These are phyloP conservation scores for Zizania latifolia DNA, from an alignment of 176 grass and related monocot genomes.

Conservation along the genomic window DNA sequence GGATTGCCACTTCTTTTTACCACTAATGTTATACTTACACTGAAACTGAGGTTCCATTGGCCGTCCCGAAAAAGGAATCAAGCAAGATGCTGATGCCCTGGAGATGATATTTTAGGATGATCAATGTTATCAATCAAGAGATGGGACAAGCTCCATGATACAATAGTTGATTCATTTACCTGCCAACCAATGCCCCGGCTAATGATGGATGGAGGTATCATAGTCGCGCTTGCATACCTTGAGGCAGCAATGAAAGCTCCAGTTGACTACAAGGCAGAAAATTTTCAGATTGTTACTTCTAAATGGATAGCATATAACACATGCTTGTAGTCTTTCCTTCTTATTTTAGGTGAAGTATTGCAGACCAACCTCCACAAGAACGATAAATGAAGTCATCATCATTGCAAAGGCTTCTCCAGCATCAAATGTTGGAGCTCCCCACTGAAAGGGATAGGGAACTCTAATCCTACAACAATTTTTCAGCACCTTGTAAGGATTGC, in stretches of 20 bases:
- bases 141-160: not conserved
- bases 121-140: conserved; percentile 2
- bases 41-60: conserved; percentile 59
- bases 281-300: not conserved
- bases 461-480: conserved; percentile 55
- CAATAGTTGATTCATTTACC: conserved; percentile 33
- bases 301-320: not conserved
- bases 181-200: conserved; percentile 91
- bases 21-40: conserved; percentile 43
- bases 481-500: not conserved
- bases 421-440: conserved; percentile 92
- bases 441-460: conserved; percentile 94
- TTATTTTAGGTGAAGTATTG: not conserved
- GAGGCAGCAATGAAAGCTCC: conserved; percentile 76
- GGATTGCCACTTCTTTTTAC: not conserved
- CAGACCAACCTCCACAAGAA: conserved; percentile 70
- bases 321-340: not conserved
- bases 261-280: conserved; percentile 45
- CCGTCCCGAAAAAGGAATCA: conserved; percentile 79
- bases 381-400: conserved; percentile 90
- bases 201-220: conserved; percentile 77
- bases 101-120: not conserved
- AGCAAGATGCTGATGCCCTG: conserved; percentile 80
- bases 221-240: conserved; percentile 85
- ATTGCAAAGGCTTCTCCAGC: conserved; percentile 95